Evolutionary conservation across 129 eudicot genomes (phyloP).

Genomic region (Tagetes erecta): DNA sequence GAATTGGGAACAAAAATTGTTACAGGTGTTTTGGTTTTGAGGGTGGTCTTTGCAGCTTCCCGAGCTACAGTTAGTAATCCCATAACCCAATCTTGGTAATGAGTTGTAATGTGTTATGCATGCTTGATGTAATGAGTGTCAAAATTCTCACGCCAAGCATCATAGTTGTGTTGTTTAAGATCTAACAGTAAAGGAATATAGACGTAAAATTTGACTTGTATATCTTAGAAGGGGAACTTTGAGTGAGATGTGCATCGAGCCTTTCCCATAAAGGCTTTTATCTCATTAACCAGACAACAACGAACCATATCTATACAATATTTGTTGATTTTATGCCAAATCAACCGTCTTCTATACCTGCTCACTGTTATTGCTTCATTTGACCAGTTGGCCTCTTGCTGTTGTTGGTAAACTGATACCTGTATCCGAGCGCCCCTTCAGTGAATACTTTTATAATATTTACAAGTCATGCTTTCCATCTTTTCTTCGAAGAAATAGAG

Average conservation of each 20-base stretch:
- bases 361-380: constrained; percentile 3
- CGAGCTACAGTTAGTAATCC: neutral
- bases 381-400: constrained; percentile 72
- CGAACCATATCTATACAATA: neutral
- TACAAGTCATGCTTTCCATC: constrained; percentile 27
- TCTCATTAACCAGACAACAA: neutral
- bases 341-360: neutral
- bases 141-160: too few species aligned
- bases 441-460: constrained; percentile 37
- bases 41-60: neutral
- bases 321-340: neutral
- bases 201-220: too few species aligned
- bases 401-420: constrained; percentile 60
- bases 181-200: too few species aligned
- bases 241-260: too few species aligned
- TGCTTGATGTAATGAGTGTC: too few species aligned
- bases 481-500: constrained; percentile 27
- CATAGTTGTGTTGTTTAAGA: too few species aligned
- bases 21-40: neutral
- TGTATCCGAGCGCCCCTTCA: constrained; percentile 49
- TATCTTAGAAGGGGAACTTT: too few species aligned
- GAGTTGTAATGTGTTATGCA: too few species aligned
- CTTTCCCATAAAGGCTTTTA: too few species aligned
- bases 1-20: neutral
- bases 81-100: neutral